Base-by-base conservation (phyloP, 2,329 filamentous ascomycete species). In the Capronia coronata region DNA sequence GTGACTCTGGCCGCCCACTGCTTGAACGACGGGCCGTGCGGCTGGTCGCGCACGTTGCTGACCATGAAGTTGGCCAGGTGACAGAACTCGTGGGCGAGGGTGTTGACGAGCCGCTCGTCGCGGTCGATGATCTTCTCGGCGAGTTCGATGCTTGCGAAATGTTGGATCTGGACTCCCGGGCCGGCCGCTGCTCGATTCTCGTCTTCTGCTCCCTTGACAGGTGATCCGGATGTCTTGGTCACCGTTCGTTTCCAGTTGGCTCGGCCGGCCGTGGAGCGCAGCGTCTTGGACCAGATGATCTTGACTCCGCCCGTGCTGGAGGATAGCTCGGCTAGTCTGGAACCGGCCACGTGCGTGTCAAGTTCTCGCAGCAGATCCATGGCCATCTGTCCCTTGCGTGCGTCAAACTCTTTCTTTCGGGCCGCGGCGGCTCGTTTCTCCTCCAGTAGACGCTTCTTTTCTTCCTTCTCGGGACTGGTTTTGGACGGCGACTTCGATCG, bases 1-100 rank as follows among this genome's bases (percentile, higher is more conserved):
- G 63, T 67, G 54, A 68, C 72, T 46, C 65, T 67, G 7, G 53
- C 55, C 1, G 67, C 70, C 79, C 88, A 95, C 1, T 68, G 64
- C 66, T 94, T 90, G 75, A 96, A 96, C 60, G 87, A 84, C 10
- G 78, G 76, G 18, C 90, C 90, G 64, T 96, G 90, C 0, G 89
- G 87, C 54, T 86, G 83, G 48, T 81, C 82, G 37, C 79, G 83
- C 29, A 90, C 72, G 29, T 83, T 80, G 42, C 77, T 83, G 55
- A 97, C 73, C 81, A 97, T 94, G 67, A 91, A 96, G 61, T 89
- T 94, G 37, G 87, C 84, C 1, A 97, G 72, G 64, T 98, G 93
- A 66, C 93, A 97, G 71, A 93, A 97, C 62, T 98, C 93, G 65
- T 98, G 93, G 0, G 91, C 88, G n/a, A 97, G 71, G 0, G 93